Evolutionary conservation across 306 rosid species (phyloP).

Genomic region (Acmispon strigosus): DNA sequence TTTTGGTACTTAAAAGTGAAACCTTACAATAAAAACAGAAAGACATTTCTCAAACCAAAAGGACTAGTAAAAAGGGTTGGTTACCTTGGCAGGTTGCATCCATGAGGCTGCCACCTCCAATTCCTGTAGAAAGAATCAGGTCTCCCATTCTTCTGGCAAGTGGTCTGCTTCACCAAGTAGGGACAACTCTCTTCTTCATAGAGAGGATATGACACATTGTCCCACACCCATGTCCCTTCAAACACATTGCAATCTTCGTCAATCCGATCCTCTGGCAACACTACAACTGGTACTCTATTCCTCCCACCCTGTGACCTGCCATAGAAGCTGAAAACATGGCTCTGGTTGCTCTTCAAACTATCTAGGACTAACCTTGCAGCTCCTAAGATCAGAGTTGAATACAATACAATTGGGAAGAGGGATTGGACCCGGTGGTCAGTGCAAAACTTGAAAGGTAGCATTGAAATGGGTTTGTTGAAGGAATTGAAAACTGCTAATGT

Average conservation of each 20-base stretch:
- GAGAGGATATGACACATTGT: conserved; percentile 65
- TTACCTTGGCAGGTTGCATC: conserved; percentile 78
- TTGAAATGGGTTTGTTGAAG: conserved; percentile 24
- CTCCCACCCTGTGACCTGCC: conserved; percentile 27
- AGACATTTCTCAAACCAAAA: too few relatives aligned
- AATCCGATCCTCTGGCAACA: conserved; percentile 49
- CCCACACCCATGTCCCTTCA: conserved; percentile 91
- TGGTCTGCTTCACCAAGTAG: conserved; percentile 79
- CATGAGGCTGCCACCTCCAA: conserved; percentile 90
- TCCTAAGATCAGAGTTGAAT: conserved; percentile 59
- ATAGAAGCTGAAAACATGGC: conserved; percentile 30
- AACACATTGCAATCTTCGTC: conserved; percentile 57
- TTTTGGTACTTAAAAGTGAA: too few relatives aligned
- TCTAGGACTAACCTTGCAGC: conserved; percentile 50
- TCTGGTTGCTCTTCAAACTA: conserved; percentile 43
- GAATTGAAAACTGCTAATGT: background rate
- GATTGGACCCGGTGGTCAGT: conserved; percentile 45
- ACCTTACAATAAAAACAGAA: too few relatives aligned
- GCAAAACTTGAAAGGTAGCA: conserved; percentile 27
- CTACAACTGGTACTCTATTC: conserved; percentile 27
- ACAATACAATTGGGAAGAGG: conserved; percentile 51
- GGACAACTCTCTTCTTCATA: conserved; percentile 75
- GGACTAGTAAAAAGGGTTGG: background rate
- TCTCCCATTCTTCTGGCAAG: conserved; percentile 83
- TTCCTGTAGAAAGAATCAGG: conserved; percentile 77